Base-by-base conservation (phyloP, 208 protist genomes). In the Wallacemonas sp. region DNA sequence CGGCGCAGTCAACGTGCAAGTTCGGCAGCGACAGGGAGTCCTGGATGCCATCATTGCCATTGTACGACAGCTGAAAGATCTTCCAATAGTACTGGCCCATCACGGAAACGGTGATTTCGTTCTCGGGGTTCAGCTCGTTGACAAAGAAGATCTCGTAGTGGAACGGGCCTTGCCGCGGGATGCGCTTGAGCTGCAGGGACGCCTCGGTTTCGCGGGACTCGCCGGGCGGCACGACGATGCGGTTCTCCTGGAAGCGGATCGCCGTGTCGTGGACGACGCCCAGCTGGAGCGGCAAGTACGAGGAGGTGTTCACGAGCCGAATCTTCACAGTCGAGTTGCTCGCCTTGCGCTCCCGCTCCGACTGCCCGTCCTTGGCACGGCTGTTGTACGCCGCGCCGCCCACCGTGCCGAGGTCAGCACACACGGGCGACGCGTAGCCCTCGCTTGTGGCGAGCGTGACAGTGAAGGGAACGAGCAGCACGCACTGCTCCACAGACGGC, bases 51-150 rank as follows among this genome's bases (percentile, higher is more conserved):
- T 82, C 77, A 22, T 67, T 61, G 4, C 72, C 81, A 61, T 85
- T 79, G 33, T 71, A 79, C 11, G 77, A 76, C 11, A 92, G 66
- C 41, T 89, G 77, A 71, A 96, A 92, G 11, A 90, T 72, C 64
- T 93, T 92, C 78, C 81, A 85, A 75, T 94, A 96, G 72, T 91
- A 83, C 74, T 91, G 81, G 26, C 91, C 91, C 20, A 66, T 87
- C 8, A 96, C 68, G 38, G 77, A 66, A 14, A 90, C 87, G 16
- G 86, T 74, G 61, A 96, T 93, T 70, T 96, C 91, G 57, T 96
- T 96, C 68, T 93, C 91, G 1, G 83, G 77, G 65, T 96, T 96
- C 41, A 81, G 76, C 65, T 85, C 86, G 62, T 96, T 96, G 23
- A 92, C 79, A 67, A 96, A 93, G 61, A 83, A 93, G 10, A 86